Evolutionary conservation across 148 eudicot species (phyloP).

Genomic region (Amaranthus hypochondriacus): DNA sequence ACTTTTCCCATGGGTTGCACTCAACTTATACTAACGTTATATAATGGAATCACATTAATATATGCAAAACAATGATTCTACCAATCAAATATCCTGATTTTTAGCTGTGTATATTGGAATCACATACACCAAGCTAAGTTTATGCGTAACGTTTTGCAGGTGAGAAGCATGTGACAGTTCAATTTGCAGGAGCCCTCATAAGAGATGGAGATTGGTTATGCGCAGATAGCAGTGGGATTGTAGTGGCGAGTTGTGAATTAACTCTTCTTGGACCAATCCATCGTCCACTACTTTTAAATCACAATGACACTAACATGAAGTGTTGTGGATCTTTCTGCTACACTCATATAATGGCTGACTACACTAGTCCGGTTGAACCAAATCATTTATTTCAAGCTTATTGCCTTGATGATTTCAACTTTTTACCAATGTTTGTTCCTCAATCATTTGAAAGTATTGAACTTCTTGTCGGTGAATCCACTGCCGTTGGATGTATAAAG

Average conservation of each 20-base stretch:
- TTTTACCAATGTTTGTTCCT: conserved; percentile 30
- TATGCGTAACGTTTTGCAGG: background rate
- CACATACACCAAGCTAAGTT: no score
- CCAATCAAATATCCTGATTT: no score
- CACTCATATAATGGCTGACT: conserved; percentile 15
- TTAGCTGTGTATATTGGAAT: no score
- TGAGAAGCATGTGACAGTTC: conserved; percentile 17
- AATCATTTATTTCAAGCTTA: conserved; percentile 25
- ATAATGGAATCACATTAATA: no score
- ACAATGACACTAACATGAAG: background rate
- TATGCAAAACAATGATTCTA: no score
- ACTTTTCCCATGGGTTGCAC: no score
- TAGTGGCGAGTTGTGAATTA: conserved; percentile 7
- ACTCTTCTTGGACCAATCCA: conserved; percentile 4
- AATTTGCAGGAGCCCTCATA: conserved; percentile 18
- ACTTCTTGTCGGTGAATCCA: conserved; percentile 15
- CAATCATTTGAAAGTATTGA: conserved; percentile 14
- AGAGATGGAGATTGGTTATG: conserved; percentile 24
- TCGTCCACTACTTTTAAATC: background rate
- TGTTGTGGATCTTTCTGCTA: background rate
- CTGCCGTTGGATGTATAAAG: conserved; percentile 18
- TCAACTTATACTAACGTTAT: no score
- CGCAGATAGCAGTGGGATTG: conserved; percentile 23
- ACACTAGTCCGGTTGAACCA: conserved; percentile 1
- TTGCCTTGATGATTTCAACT: conserved; percentile 28